Evolutionary conservation across 106 monocot species (phyloP), one percentile per base, ranked within the genome.

Genomic region (Hemerocallis citrina): DNA sequence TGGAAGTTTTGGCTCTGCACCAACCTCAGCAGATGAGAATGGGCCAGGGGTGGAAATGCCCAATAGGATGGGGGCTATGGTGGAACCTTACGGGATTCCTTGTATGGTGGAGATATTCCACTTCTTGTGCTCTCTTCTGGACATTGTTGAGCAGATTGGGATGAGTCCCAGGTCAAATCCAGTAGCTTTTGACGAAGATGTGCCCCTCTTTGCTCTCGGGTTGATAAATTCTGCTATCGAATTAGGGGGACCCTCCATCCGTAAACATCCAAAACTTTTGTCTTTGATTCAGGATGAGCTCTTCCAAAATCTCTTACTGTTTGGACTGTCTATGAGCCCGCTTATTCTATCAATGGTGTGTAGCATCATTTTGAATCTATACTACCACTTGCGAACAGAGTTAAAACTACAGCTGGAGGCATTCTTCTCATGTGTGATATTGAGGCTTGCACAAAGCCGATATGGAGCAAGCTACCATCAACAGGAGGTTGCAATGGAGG

Each of bases 401-500:
- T 0, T 7, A 42, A 70, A 78, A 66, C 73, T 93, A 15, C 92
- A 93, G 52, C 68, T 93, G 0, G 92, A 93, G 55, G 88, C 92
- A 7, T 93, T 88, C 77, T 88, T 93, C 72, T 50, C 54, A 8
- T 76, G 54, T 19, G 88, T 84, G 29, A 52, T 93, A 7, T 56
- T 88, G 3, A 74, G 71, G 59, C 62, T 78, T 1, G 79, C 83
- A 10, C 35, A 62, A 1, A 70, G 77, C 8, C 28, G 24, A 1
- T 43, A 7, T 19, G 72, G 71, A 6, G n/a, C n/a, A n/a, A n/a
- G n/a, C n/a, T 14, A 42, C 34, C 84, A 64, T 35, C 67, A 79
- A 4, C 92, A 93, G 57, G 92, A 93, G 36, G 88, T 88, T 7
- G 92, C 92, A 1, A 51, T 93, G 1, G 92, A 93, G 43, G 78